A percentile compares a stretch with the other conserved stretches of the same genome.
phyloP scores from a whole-genome alignment of 129 eudicot species.

The Flaveria linearis region DNA sequence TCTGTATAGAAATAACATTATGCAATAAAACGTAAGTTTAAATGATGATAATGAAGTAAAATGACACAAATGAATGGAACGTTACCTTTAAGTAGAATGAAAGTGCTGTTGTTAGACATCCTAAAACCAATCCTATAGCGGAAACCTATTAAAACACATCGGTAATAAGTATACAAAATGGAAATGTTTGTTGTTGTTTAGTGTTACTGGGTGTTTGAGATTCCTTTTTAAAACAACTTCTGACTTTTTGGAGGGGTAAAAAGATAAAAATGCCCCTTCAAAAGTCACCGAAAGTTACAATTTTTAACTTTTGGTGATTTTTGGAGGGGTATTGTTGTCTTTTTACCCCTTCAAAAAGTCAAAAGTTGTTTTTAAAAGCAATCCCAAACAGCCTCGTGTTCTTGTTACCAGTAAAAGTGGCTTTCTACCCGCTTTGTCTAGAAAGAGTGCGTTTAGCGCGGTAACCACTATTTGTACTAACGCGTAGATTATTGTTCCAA shows the following conservation, averaged over 20 bases:
- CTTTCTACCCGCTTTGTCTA: constrained; percentile 70
- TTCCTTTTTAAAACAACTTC: no score
- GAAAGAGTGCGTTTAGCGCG: constrained; percentile 45
- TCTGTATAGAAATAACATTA: constrained; percentile 43
- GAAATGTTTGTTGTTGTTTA: background rate
- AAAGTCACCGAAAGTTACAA: no score
- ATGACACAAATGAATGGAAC: background rate
- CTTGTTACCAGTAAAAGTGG: constrained; percentile 62
- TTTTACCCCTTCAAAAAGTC: no score
- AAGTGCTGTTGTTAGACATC: constrained; percentile 58
- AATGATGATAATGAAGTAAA: background rate
- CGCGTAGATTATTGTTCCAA: constrained; percentile 68
- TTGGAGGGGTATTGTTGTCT: no score
- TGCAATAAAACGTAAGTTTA: background rate
- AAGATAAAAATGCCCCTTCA: no score
- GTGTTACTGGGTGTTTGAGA: background rate
- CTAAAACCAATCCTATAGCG: constrained; percentile 65
- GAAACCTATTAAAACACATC: constrained; percentile 52
- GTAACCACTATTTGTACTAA: constrained; percentile 59
- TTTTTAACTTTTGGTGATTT: no score
- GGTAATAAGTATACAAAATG: background rate
- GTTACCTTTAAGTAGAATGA: constrained; percentile 81
- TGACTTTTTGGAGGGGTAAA: no score
- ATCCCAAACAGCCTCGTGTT: no score
- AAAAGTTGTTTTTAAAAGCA: no score